Conservation (phyloP, 768 basidiomycete genomes). For the Panaeolus papilionaceus region DNA sequence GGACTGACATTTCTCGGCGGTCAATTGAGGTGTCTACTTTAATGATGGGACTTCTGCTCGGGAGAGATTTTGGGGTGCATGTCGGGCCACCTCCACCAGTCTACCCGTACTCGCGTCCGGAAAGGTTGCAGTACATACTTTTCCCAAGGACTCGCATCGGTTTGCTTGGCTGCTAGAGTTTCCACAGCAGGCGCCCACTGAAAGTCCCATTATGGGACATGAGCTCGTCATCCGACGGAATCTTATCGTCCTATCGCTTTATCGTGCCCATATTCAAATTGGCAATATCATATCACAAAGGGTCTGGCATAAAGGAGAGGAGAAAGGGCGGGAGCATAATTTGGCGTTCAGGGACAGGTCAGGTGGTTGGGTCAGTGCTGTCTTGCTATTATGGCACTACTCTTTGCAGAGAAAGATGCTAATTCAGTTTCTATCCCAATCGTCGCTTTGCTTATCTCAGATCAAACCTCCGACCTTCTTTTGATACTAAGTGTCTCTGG, state of each 20-base stretch:
- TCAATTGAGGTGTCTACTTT: not conserved
- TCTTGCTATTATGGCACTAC: not conserved
- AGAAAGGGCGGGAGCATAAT: not conserved
- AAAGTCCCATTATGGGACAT: not conserved
- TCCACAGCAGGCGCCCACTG: constrained; percentile 13
- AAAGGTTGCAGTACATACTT: not conserved
- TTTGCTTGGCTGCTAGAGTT: not conserved
- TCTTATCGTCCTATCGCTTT: constrained; percentile 10
- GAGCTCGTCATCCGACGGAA: not conserved
- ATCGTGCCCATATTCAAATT: not conserved
- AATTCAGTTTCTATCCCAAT: constrained; percentile 4
- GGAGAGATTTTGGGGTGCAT: constrained; percentile 7
- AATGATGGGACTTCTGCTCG: not conserved
- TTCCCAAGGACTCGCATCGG: not conserved
- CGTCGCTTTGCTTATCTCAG: constrained; percentile 4
- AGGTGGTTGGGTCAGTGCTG: not conserved
- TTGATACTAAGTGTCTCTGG: constrained; percentile 4
- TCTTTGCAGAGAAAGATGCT: constrained; percentile 2
- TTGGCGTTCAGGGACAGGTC: not conserved
- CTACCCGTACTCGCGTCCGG: not conserved
- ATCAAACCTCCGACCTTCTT: not conserved
- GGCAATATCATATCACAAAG: not conserved
- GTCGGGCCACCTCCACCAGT: not conserved
- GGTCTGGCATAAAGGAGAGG: not conserved
- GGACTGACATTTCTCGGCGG: constrained; percentile 4